phyloP scores from a whole-genome alignment of 2,329 filamentous ascomycete genomes.

The Ciborinia camelliae region DNA sequence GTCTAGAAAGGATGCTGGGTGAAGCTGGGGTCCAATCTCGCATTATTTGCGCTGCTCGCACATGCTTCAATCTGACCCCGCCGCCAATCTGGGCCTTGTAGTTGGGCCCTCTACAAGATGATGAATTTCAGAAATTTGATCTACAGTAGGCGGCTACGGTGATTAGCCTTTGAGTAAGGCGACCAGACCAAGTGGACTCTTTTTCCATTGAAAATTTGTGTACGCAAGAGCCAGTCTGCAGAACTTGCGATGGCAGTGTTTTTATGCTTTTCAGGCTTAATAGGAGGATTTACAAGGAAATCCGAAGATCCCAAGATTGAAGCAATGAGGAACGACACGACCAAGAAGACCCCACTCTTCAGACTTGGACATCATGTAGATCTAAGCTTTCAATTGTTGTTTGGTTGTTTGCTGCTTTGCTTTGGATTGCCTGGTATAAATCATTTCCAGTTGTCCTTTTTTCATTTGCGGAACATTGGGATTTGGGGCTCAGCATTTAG shows the following conservation, averaged over 20 bases:
- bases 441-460: not conserved
- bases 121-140: not conserved
- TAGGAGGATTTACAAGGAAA: not conserved
- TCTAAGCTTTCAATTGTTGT: slow-evolving; percentile 5
- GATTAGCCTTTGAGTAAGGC: too few relatives aligned
- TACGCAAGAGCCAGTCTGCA: slow-evolving; percentile 12
- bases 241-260: slow-evolving; percentile 11
- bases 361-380: slow-evolving; percentile 8
- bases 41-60: not conserved
- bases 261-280: not conserved
- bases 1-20: not conserved
- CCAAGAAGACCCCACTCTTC: slow-evolving; percentile 2
- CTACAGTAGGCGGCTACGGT: slow-evolving; percentile 3
- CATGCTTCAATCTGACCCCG: slow-evolving; percentile 1
- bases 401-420: not conserved
- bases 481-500: slow-evolving; percentile 8
- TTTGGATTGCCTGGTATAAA: not conserved
- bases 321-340: slow-evolving; percentile 12
- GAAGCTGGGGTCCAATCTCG: not conserved
- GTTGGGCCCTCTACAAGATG: not conserved
- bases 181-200: slow-evolving; percentile 10
- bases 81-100: not conserved
- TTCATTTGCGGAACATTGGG: not conserved
- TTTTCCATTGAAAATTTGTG: not conserved
- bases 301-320: not conserved